Base-by-base conservation (phyloP, 1,284 basidiomycete species). In the Ganoderma lingzhi region DNA sequence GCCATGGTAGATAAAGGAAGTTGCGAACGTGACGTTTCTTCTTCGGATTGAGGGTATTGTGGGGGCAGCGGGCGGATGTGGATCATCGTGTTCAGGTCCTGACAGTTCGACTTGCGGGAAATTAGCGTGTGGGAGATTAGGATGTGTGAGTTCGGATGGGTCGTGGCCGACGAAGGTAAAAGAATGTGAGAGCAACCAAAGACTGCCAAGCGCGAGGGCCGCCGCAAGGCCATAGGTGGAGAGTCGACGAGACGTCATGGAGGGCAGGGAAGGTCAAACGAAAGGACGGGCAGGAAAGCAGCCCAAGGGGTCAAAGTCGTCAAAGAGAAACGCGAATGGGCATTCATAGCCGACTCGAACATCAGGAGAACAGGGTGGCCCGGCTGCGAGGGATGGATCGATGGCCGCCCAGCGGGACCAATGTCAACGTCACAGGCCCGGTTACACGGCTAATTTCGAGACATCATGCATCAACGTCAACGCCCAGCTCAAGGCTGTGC, bases 1-100 rank as follows among this genome's bases (percentile, higher is more conserved):
- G 67, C 78, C 76, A 67, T 82, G 82, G 62, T 76, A 77, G 3
- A 74, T 73, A 61, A 82, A 83, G 0, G 72, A 72, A 6, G 80
- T 78, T 1, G 81, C 81, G 30, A 82, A 73, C 12, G 78, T 79
- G 39, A 77, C 66, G 53, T 75, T 73, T 30, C 61, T 69, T n/a
- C 76, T 65, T 23, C 64, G 69, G 19, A 73, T 42, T 28, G 45
- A 39, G 17, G 30, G 28, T 14, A 39, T 41, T 42, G 59, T 2
- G n/a, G 59, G 59, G 39, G 39, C 23, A 12, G 12, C 39, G 37
- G 58, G 14, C 10, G 59, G 23, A 23, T 30, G 15, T 37, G 56
- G 45, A 37, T 39, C 28, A 23, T 35, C 30, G 44, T 23, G 23
- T n/a, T n/a, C 48, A 41, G 28, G 51, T 45, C 32, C 39, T 35